Base-by-base conservation (phyloP, 495 filamentous ascomycete species). In the Daldinia concentrica region DNA sequence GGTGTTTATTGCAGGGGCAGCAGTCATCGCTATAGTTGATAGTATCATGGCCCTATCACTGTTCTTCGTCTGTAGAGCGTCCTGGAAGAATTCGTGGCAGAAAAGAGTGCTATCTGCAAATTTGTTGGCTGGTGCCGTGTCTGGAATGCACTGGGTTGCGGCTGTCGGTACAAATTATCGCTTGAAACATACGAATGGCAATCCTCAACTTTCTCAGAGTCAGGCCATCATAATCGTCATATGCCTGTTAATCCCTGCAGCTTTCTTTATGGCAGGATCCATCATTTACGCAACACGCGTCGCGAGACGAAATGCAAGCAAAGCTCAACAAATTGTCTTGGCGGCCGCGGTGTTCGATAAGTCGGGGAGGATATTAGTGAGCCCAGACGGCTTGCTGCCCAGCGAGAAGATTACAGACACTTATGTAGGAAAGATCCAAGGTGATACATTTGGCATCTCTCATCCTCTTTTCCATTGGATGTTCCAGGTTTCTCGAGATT, bases 401-500 rank as follows among this genome's bases (percentile, higher is more conserved):
- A 90, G 83, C 45, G 86, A 87, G 62, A 92, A 93, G 76, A 91
- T 97, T 62, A 94, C 92, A 0, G 90, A 90, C 66, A 86, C 90
- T 26, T 96, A 92, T 71, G 78, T 93, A 45, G 91, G 93, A 78
- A 85, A 82, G 86, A 89, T 88, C 2, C 90, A 91, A 66, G 86
- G 92, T 59, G 93, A 97, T 57, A 85, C 88, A 30, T 93, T 97
- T 71, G 88, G 88, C 36, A 88, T 90, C 43, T 86, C 86, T 14
- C 93, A 97, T 74, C 89, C 91, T 2, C 88, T 93, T 11, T 97
- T 95, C 77, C 88, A 93, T 30, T 97, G 94, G 94, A 87, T 93
- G 52, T 96, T 92, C 76, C 87, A 91, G 62, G 91, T 92, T 12
- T 91, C 90, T 37, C 86, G 89, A 24, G 88, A 92, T 76, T 97